Evolutionary conservation across 2,329 filamentous ascomycete genomes (phyloP).

Genomic region (Pestalotiopsis sp.): DNA sequence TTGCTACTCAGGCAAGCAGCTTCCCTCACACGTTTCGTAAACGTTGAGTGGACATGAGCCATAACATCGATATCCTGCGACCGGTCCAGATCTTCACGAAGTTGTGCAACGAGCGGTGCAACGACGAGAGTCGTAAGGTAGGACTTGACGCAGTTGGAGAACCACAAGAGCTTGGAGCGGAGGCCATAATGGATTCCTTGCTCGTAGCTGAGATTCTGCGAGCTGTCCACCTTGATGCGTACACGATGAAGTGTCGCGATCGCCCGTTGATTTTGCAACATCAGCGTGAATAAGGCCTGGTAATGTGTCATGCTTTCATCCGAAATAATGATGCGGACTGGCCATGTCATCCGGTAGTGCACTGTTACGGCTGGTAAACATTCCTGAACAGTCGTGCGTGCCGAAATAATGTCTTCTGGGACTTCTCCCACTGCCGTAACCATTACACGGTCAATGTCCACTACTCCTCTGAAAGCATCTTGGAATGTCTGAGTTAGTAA

Average conservation of each 20-base stretch:
- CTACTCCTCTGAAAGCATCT: slow-evolving; percentile 61
- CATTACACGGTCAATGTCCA: slow-evolving; percentile 64
- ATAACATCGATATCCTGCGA: slow-evolving; percentile 80
- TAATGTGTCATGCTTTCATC: slow-evolving; percentile 65
- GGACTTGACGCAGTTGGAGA: slow-evolving; percentile 70
- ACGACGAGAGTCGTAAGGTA: slow-evolving; percentile 77
- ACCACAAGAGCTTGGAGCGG: slow-evolving; percentile 74
- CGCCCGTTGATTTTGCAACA: slow-evolving; percentile 76
- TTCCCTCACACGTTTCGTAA: slow-evolving; percentile 61
- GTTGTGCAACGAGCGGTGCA: slow-evolving; percentile 53
- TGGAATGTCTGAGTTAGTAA: slow-evolving; percentile 76
- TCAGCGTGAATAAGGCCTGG: slow-evolving; percentile 70
- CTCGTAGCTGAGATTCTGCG: slow-evolving; percentile 39
- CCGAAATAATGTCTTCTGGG: slow-evolving; percentile 42
- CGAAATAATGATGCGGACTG: slow-evolving; percentile 71
- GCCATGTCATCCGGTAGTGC: slow-evolving; percentile 67
- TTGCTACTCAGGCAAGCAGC: slow-evolving; percentile 70
- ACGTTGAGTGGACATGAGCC: slow-evolving; percentile 67
- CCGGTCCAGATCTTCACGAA: slow-evolving; percentile 57
- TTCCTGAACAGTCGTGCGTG: slow-evolving; percentile 59
- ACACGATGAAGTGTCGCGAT: slow-evolving; percentile 63
- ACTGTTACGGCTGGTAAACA: slow-evolving; percentile 64
- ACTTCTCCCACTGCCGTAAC: slow-evolving; percentile 50
- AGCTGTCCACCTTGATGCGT: slow-evolving; percentile 42
- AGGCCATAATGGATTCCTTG: slow-evolving; percentile 57